These are phyloP conservation scores for Rostrohypoxylon terebratum DNA, from an alignment of 495 filamentous ascomycete genomes.

Conservation along the genomic window DNA sequence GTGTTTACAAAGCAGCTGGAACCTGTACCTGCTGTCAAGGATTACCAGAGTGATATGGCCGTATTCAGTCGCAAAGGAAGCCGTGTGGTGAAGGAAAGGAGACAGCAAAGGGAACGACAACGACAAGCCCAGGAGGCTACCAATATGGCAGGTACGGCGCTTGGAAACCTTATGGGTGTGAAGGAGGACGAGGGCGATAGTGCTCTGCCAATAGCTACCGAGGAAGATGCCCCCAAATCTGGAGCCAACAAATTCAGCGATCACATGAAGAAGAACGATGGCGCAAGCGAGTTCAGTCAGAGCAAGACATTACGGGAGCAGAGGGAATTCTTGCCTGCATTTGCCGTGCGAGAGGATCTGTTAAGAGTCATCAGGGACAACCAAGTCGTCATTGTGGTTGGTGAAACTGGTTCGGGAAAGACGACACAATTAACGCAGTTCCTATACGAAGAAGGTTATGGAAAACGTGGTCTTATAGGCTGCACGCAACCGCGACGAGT, in stretches of 20 bases:
- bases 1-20: conserved; percentile 98
- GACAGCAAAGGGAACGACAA: conserved; percentile 92
- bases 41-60: conserved; percentile 98
- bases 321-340: conserved; percentile 92
- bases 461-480: conserved; percentile 86
- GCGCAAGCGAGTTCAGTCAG: conserved; percentile 91
- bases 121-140: conserved; percentile 97
- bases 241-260: conserved; percentile 83
- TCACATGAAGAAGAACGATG: conserved; percentile 88
- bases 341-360: conserved; percentile 97
- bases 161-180: conserved; percentile 94
- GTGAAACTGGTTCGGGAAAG: conserved; percentile 96
- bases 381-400: conserved; percentile 95
- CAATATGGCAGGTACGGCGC: conserved; percentile 87
- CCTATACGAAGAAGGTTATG: conserved; percentile 93
- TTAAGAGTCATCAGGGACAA: conserved; percentile 94
- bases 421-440: conserved; percentile 98
- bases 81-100: conserved; percentile 87
- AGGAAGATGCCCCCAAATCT: conserved; percentile 67
- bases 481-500: conserved; percentile 96
- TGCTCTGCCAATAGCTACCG: conserved; percentile 78
- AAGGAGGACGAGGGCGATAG: conserved; percentile 96
- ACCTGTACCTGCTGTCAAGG: conserved; percentile 90
- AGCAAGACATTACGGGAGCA: conserved; percentile 93
- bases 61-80: conserved; percentile 98